Percentiles rank a stretch among this genome's conserved stretches.
These are phyloP conservation scores for Ophiostoma angusticollis DNA, from an alignment of 2,329 filamentous ascomycete genomes.

Conservation along the genomic window DNA sequence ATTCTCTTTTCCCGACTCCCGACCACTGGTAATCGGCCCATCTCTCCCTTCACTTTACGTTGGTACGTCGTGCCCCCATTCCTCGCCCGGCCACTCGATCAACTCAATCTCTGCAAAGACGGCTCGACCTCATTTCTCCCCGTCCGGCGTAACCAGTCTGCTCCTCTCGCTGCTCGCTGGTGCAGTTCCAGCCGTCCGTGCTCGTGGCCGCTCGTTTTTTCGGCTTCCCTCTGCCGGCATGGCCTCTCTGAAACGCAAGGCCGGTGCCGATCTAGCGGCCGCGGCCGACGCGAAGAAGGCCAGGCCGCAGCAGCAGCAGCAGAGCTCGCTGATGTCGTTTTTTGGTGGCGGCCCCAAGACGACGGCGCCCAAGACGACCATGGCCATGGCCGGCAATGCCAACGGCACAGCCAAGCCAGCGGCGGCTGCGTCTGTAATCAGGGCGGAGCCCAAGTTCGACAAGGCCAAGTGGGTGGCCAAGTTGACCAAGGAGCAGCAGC, in stretches of 20 bases:
- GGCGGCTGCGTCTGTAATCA: slow-evolving; percentile 7
- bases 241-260: slow-evolving; percentile 55
- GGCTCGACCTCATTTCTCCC: too few species aligned
- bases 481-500: slow-evolving; percentile 68
- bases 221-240: slow-evolving; percentile 22
- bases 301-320: slow-evolving; percentile 45
- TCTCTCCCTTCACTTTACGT: too few species aligned
- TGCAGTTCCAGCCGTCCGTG: too few species aligned
- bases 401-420: slow-evolving; percentile 13
- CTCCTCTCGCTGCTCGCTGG: too few species aligned
- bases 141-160: too few species aligned
- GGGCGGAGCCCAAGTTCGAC: slow-evolving; percentile 53
- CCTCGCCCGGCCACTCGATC: too few species aligned
- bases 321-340: slow-evolving; percentile 79
- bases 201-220: neutral
- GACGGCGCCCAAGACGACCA: neutral
- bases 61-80: too few species aligned
- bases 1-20: too few species aligned
- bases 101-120: too few species aligned
- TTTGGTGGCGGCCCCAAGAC: slow-evolving; percentile 57
- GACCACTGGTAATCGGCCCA: too few species aligned
- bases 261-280: slow-evolving; percentile 27
- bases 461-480: slow-evolving; percentile 80
- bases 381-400: neutral
- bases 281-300: slow-evolving; percentile 52